Conservation (phyloP, 2,329 filamentous ascomycete species). For the Malbranchea zuffiana region DNA sequence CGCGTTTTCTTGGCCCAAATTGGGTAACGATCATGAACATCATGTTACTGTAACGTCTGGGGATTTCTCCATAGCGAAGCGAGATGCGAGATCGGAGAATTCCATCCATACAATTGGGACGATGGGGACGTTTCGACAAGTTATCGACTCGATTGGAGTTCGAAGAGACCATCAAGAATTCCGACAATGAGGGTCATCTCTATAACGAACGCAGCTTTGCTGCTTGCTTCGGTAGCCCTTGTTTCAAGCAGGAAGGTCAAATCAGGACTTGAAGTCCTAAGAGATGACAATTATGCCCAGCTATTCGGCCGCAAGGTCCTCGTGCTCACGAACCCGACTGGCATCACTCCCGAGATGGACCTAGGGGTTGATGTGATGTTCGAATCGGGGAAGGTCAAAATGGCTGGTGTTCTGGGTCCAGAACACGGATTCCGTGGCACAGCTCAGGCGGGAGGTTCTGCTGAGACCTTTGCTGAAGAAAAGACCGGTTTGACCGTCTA, state of each 20-base stretch:
- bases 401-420: constrained; percentile 5
- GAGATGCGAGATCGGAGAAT: too few species aligned
- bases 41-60: too few species aligned
- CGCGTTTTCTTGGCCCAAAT: too few species aligned
- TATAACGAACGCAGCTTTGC: too few species aligned
- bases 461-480: constrained; percentile 1
- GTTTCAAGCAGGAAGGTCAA: background rate
- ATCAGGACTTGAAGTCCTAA: constrained; percentile 2
- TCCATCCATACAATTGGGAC: too few species aligned
- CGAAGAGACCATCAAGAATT: too few species aligned
- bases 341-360: constrained; percentile 3
- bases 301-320: constrained; percentile 5
- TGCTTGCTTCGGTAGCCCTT: background rate
- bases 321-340: constrained; percentile 1
- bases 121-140: too few species aligned
- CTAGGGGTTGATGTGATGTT: constrained; percentile 5
- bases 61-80: too few species aligned
- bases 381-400: constrained; percentile 2
- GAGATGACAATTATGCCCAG: constrained; percentile 4
- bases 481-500: constrained; percentile 5
- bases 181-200: too few species aligned
- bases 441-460: constrained; percentile 3
- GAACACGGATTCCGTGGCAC: constrained; percentile 4
- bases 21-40: too few species aligned
- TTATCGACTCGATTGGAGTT: too few species aligned